These are phyloP conservation scores for Gossypium gossypioides DNA, from an alignment of 441 rosid species.

Conservation along the genomic window DNA sequence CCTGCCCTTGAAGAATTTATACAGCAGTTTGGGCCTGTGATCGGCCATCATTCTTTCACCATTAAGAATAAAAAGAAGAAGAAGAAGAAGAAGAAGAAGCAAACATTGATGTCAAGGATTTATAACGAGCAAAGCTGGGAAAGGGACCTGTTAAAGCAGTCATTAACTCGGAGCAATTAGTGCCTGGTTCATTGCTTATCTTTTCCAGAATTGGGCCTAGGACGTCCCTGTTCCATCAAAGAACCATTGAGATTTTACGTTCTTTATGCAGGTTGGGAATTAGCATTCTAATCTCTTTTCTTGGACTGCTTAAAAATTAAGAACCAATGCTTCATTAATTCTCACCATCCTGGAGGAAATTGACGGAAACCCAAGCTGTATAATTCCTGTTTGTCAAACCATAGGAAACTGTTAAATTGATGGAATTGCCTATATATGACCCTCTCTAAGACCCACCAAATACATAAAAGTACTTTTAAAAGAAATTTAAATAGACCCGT, in stretches of 20 bases:
- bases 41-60: not conserved
- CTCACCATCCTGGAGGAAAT: slow-evolving; percentile 37
- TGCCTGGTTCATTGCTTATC: slow-evolving; percentile 29
- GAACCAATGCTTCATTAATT: not conserved
- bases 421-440: not conserved
- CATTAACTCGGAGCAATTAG: slow-evolving; percentile 30
- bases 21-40: slow-evolving; percentile 51
- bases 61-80: not conserved
- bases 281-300: not conserved
- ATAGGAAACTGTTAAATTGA: not conserved
- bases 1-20: slow-evolving; percentile 27
- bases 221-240: slow-evolving; percentile 16
- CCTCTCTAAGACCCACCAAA: no score
- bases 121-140: not conserved
- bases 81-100: no score
- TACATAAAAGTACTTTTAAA: no score
- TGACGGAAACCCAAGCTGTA: slow-evolving; percentile 25
- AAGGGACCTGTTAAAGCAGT: slow-evolving; percentile 30
- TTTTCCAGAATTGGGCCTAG: slow-evolving; percentile 15
- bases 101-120: not conserved
- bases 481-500: not conserved
- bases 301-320: not conserved
- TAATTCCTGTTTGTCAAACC: slow-evolving; percentile 22
- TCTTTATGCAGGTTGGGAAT: no score
- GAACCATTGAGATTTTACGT: not conserved